phyloP scores from a whole-genome alignment of 805 yeast genomes.

The Ogataea paraovalis region DNA sequence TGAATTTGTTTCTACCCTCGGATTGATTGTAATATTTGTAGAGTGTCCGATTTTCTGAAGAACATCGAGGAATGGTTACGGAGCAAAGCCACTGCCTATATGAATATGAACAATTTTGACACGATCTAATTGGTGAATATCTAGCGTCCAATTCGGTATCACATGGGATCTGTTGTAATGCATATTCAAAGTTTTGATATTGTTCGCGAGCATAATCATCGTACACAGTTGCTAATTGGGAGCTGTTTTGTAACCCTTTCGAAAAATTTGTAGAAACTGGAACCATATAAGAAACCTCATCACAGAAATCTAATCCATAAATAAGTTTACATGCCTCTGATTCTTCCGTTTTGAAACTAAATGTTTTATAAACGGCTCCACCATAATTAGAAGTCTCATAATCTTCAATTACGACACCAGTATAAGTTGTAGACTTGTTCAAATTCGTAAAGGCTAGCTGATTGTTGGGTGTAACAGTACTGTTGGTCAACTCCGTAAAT shows the following conservation, averaged over 20 bases:
- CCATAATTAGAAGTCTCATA: constrained; percentile 40
- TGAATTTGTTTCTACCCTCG: constrained; percentile 55
- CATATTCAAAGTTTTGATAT: constrained; percentile 66
- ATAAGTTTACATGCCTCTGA: constrained; percentile 65
- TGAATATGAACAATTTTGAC: constrained; percentile 65
- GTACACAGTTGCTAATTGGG: constrained; percentile 44
- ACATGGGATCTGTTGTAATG: constrained; percentile 75
- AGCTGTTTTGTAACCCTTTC: constrained; percentile 28
- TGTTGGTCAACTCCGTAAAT: constrained; percentile 20
- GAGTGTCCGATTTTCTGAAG: constrained; percentile 43
- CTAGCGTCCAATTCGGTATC: constrained; percentile 59
- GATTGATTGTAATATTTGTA: constrained; percentile 44
- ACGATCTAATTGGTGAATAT: constrained; percentile 70
- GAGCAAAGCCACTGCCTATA: constrained; percentile 90
- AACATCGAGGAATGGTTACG: constrained; percentile 82
- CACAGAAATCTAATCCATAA: constrained; percentile 72
- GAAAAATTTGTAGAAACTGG: constrained; percentile 44
- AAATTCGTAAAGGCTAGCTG: constrained; percentile 62
- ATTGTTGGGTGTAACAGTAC: constrained; percentile 25
- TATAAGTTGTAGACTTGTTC: constrained; percentile 55
- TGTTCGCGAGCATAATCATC: constrained; percentile 56
- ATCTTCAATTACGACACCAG: constrained; percentile 58
- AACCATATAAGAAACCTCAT: constrained; percentile 80
- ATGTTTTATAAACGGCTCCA: constrained; percentile 57
- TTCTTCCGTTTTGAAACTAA: constrained; percentile 53